phyloP scores from a whole-genome alignment of 2,329 filamentous ascomycete species.

The Colletotrichum trifolii region DNA sequence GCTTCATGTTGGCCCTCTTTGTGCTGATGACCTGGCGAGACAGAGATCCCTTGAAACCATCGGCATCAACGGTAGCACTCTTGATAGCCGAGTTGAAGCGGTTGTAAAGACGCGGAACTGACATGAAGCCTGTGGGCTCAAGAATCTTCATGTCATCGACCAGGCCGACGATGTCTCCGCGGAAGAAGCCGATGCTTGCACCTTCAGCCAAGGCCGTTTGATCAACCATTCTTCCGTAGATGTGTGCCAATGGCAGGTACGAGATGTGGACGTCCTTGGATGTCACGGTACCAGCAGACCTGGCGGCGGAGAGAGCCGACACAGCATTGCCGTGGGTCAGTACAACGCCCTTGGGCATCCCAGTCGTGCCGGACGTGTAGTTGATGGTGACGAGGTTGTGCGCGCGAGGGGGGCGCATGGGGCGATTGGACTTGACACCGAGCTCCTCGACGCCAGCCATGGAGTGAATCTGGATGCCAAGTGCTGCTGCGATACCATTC shows the following conservation, averaged over 20 bases:
- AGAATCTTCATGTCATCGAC: conserved; percentile 93
- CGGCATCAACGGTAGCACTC: conserved; percentile 79
- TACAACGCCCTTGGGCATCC: conserved; percentile 84
- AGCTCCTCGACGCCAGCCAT: conserved; percentile 85
- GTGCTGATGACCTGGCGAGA: conserved; percentile 82
- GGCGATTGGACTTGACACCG: conserved; percentile 75
- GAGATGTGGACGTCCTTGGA: conserved; percentile 76
- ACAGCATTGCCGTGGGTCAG: conserved; percentile 86
- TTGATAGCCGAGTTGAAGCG: conserved; percentile 88
- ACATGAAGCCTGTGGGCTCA: conserved; percentile 84
- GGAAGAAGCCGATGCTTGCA: conserved; percentile 88
- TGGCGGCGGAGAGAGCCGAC: conserved; percentile 72
- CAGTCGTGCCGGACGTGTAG: conserved; percentile 89
- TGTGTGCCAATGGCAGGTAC: conserved; percentile 94
- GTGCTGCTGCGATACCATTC: conserved; percentile 76
- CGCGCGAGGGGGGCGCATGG: conserved; percentile 76
- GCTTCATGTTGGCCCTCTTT: conserved; percentile 83
- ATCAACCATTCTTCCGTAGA: conserved; percentile 88
- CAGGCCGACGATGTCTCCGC: conserved; percentile 86
- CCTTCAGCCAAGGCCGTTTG: conserved; percentile 79
- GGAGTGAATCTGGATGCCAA: conserved; percentile 82
- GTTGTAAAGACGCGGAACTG: conserved; percentile 92
- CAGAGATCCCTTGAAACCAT: conserved; percentile 83
- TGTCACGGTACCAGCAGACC: conserved; percentile 63
- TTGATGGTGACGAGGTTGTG: conserved; percentile 90